These are phyloP conservation scores for Ganoderma sinense DNA, from an alignment of 1,284 basidiomycete genomes.

Conservation along the genomic window DNA sequence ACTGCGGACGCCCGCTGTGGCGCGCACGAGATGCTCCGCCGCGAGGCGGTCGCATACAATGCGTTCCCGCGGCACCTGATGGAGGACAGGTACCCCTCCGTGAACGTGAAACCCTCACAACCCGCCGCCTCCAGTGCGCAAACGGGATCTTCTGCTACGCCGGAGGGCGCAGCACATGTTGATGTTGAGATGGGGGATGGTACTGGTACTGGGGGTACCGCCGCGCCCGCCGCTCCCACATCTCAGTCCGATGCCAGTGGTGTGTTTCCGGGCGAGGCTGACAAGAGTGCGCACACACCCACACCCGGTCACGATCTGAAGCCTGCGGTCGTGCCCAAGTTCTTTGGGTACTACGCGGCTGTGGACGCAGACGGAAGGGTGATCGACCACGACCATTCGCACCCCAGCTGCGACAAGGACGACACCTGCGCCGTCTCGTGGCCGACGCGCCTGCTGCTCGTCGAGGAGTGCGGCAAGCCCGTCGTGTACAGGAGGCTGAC, in stretches of 20 bases:
- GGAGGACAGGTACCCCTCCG: conserved; percentile 40
- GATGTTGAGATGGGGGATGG: not conserved
- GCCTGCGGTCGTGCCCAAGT: conserved; percentile 56
- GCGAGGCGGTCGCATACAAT: conserved; percentile 55
- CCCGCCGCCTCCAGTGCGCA: no score
- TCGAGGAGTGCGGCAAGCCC: conserved; percentile 55
- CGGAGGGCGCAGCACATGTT: not conserved
- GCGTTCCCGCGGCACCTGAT: conserved; percentile 51
- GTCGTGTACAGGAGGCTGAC: conserved; percentile 28
- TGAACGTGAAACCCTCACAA: no score
- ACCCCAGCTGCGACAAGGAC: conserved; percentile 2
- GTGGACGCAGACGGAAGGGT: conserved; percentile 24
- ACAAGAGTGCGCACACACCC: not conserved
- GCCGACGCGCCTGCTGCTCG: conserved; percentile 51
- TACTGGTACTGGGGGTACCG: no score
- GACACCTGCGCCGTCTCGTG: conserved; percentile 10
- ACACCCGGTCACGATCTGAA: no score
- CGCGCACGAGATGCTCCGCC: conserved; percentile 37
- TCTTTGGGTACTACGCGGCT: conserved; percentile 57
- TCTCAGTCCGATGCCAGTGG: not conserved
- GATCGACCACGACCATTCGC: not conserved
- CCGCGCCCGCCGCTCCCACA: not conserved
- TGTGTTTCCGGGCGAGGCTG: not conserved
- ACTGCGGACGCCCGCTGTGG: conserved; percentile 22
- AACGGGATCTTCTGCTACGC: not conserved